These are phyloP conservation scores for Ganoderma meredithae DNA, from an alignment of 1,284 basidiomycete species.

Conservation along the genomic window DNA sequence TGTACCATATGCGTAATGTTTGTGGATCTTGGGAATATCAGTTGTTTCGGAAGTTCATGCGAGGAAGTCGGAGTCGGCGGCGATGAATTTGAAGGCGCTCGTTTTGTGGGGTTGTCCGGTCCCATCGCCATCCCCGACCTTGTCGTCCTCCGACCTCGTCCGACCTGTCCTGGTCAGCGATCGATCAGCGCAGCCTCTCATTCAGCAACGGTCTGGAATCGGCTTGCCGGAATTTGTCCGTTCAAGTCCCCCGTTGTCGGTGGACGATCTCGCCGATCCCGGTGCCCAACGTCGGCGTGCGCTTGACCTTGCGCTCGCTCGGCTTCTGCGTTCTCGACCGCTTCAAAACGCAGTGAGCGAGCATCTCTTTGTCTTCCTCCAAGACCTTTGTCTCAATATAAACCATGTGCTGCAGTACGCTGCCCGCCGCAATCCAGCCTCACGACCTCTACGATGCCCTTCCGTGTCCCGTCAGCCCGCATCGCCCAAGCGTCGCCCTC, in stretches of 20 bases:
- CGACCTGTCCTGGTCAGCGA: background rate
- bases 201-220: background rate
- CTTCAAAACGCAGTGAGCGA: background rate
- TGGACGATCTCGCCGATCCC: background rate
- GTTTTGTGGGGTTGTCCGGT: background rate
- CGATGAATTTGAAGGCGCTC: no score
- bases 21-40: background rate
- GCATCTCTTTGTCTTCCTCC: background rate
- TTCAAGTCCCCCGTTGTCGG: background rate
- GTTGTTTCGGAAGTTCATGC: background rate
- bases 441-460: slow-evolving; percentile 29
- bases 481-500: slow-evolving; percentile 60
- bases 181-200: background rate
- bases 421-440: background rate
- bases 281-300: background rate
- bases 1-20: background rate
- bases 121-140: background rate
- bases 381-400: background rate
- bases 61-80: background rate
- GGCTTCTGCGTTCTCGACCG: background rate
- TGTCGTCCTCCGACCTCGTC: background rate
- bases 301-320: no score
- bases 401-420: background rate
- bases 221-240: background rate
- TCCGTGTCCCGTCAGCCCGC: slow-evolving; percentile 34